phyloP scores from a whole-genome alignment of 306 rosid species.

The Corylus avellana region DNA sequence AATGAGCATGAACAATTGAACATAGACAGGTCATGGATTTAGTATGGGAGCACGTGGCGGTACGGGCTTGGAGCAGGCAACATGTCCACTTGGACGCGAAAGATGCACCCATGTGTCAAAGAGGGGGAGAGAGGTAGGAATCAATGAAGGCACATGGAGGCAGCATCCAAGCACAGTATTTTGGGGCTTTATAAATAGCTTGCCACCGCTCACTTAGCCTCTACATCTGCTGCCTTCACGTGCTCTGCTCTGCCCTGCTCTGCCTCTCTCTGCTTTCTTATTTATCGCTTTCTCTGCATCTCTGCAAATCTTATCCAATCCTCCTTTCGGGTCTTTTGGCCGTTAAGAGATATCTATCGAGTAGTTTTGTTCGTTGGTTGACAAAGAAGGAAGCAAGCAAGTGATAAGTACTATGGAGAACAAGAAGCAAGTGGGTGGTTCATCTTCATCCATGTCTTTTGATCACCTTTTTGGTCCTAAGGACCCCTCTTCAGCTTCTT shows the following conservation, averaged over 20 bases:
- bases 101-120: conserved; percentile 24
- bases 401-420: conserved; percentile 42
- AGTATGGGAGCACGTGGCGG: conserved; percentile 32
- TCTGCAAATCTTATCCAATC: conserved; percentile 55
- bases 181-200: conserved; percentile 54
- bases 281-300: conserved; percentile 32
- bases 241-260: conserved; percentile 18
- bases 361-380: conserved; percentile 57
- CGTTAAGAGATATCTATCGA: conserved; percentile 37
- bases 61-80: conserved; percentile 39
- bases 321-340: conserved; percentile 32
- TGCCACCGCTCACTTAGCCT: conserved; percentile 16
- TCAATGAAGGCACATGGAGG: conserved; percentile 44
- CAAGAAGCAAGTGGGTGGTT: conserved; percentile 45
- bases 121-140: conserved; percentile 18
- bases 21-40: conserved; percentile 31
- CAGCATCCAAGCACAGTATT: conserved; percentile 21
- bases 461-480: conserved; percentile 81
- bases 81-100: conserved; percentile 38
- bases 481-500: conserved; percentile 43
- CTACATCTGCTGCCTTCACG: conserved; percentile 51
- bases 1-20: conserved; percentile 5
- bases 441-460: conserved; percentile 48
- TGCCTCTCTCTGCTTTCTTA: conserved; percentile 16
- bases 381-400: conserved; percentile 28